phyloP scores from a whole-genome alignment of 2,329 filamentous ascomycete genomes.

The Aspergillus fumigatus region DNA sequence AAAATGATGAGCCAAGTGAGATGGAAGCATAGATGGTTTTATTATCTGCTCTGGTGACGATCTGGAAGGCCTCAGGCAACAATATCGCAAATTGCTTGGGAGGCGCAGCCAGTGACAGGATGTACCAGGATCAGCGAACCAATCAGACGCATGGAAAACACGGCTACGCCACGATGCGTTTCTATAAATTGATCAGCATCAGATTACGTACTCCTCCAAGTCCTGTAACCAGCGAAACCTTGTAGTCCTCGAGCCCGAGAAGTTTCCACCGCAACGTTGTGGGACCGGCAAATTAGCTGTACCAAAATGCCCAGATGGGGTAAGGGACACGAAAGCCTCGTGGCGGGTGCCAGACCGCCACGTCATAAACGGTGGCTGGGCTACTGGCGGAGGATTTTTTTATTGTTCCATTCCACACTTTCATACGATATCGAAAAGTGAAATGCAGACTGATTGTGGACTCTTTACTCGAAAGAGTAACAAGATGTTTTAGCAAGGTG shows the following conservation, averaged over 20 bases:
- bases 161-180: constrained; percentile 14
- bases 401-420: constrained; percentile 4
- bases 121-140: constrained; percentile 13
- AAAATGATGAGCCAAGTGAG: not conserved
- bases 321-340: constrained; percentile 2
- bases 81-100: not conserved
- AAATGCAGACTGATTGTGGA: too few relatives aligned
- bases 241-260: constrained; percentile 4
- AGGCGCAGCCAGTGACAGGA: not conserved
- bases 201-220: not conserved
- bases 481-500: not conserved
- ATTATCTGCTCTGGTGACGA: not conserved
- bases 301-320: constrained; percentile 5
- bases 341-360: constrained; percentile 15
- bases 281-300: not conserved
- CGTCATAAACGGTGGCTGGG: constrained; percentile 14
- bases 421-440: not conserved
- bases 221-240: not conserved
- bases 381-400: not conserved
- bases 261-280: constrained; percentile 11
- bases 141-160: constrained; percentile 1
- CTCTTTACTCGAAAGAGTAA: not conserved
- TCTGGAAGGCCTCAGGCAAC: not conserved
- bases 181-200: constrained; percentile 14
- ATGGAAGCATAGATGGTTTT: not conserved